phyloP scores from a whole-genome alignment of 257 asterid genomes.

The Nicotiana knightiana region DNA sequence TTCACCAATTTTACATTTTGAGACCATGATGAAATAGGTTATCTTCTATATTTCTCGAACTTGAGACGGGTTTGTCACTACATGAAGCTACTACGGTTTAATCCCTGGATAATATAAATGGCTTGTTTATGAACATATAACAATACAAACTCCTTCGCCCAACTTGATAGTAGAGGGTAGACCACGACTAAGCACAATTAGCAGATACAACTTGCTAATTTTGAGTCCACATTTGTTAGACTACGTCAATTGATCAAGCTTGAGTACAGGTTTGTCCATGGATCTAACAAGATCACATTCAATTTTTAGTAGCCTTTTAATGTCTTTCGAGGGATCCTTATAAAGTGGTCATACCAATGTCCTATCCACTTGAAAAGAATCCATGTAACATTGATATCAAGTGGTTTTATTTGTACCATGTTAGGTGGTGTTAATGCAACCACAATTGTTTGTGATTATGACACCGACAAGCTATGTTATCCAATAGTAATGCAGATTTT shows the following conservation, averaged over 20 bases:
- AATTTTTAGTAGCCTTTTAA: not conserved
- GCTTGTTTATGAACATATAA: not conserved
- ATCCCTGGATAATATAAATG: not conserved
- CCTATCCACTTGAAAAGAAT: not conserved
- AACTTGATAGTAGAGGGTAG: not conserved
- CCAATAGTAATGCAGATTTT: not conserved
- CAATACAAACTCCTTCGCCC: not conserved
- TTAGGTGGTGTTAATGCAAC: not conserved
- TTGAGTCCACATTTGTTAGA: not conserved
- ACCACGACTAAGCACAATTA: not conserved
- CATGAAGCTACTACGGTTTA: not conserved
- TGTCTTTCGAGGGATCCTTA: not conserved
- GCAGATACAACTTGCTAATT: not conserved
- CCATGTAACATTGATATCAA: not conserved
- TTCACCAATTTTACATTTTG: not conserved
- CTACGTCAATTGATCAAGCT: not conserved
- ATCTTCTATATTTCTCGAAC: not conserved
- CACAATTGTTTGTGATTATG: not conserved
- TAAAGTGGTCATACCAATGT: not conserved
- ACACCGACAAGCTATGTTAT: not conserved
- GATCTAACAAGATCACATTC: constrained; percentile 1
- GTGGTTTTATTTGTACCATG: not conserved
- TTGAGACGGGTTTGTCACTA: not conserved
- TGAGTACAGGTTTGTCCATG: not conserved
- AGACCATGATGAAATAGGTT: not conserved